Base-by-base conservation (phyloP, 257 asterid genomes). In the Leonotis leonurus region DNA sequence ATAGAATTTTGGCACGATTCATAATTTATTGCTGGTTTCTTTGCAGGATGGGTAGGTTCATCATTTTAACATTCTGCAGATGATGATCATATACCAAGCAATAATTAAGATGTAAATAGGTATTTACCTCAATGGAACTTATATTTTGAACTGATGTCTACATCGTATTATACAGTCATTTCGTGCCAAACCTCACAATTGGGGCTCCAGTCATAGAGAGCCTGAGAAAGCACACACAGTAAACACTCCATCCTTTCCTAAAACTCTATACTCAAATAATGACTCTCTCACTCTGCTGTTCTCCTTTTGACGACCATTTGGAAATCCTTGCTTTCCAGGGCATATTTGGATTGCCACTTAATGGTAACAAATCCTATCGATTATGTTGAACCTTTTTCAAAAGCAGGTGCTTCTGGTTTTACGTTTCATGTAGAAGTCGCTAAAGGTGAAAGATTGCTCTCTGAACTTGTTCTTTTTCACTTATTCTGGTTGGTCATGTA, bases 161-260 rank as follows among this genome's bases (percentile, higher is more conserved):
- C 20, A 18, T 50, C 1, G 8, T 57, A 11, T 65, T 46, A 54
- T 65, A 72, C 88, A 85, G 95, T 32, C 95, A 88, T 73, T 85
- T 85, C 67, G 95, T 85, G 46, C 92, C 95, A n/a, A 88, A 88
- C 72, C 96, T 88, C 53, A 88, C 95, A 25, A 79, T 88, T 8
- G 95, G 96, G 54, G 85, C 92, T 64, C 96, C 92, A 20, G 83
- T 88, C 25, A 88, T 88, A 37, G 86, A 81, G 74, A 81, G 92
- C 56, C 77, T 88, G 75, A 79, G 96, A 59, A 88, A 83, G 78
- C 96, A 88, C 60, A 85, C 96, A 22, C 52, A 66, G 96, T 88
- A 75, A 64, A 32, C 6, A 17, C 65, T 46, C 69, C 55, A 8
- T 50, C 33, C 43, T 16, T 52, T 59, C 33, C 17, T 22, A 30